Evolutionary conservation across 1,284 basidiomycete species (phyloP).

Genomic region (Ustilago xerochloae): DNA sequence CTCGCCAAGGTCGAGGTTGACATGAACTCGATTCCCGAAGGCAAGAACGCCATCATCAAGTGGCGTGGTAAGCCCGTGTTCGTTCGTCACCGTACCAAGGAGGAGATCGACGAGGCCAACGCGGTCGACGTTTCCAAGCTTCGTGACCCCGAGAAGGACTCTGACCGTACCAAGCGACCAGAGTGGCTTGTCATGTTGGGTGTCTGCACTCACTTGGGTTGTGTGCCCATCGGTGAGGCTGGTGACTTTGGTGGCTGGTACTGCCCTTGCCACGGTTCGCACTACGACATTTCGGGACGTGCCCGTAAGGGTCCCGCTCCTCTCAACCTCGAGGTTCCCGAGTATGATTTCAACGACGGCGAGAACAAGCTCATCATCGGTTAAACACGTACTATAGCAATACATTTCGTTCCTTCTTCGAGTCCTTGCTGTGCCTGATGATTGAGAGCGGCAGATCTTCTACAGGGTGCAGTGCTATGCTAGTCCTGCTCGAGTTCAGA

Average conservation of each 20-base stretch:
- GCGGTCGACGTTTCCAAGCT: slow-evolving; percentile 83
- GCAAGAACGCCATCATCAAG: slow-evolving; percentile 75
- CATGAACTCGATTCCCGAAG: slow-evolving; percentile 89
- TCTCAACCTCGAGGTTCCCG: slow-evolving; percentile 85
- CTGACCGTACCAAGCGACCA: slow-evolving; percentile 88
- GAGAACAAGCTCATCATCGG: slow-evolving; percentile 82
- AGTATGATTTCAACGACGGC: slow-evolving; percentile 68
- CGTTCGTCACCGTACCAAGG: slow-evolving; percentile 92
- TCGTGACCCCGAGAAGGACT: slow-evolving; percentile 92
- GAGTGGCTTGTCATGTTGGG: slow-evolving; percentile 79
- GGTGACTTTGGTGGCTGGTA: slow-evolving; percentile 86
- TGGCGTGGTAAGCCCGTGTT: slow-evolving; percentile 99
- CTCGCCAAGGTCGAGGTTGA: slow-evolving; percentile 98
- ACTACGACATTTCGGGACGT: slow-evolving; percentile 94
- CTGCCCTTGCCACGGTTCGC: slow-evolving; percentile 91
- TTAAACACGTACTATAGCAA: slow-evolving; percentile 70
- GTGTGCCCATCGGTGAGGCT: slow-evolving; percentile 94
- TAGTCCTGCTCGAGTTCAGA: too few relatives aligned
- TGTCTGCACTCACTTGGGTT: slow-evolving; percentile 98
- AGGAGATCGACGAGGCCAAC: slow-evolving; percentile 95
- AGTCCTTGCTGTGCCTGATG: neutral
- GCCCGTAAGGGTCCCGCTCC: slow-evolving; percentile 86
- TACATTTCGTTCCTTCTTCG: neutral
- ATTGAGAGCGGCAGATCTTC: neutral
- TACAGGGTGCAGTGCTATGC: too few relatives aligned